phyloP scores from a whole-genome alignment of 2,329 filamentous ascomycete species.

The Orbilia oligospora region DNA sequence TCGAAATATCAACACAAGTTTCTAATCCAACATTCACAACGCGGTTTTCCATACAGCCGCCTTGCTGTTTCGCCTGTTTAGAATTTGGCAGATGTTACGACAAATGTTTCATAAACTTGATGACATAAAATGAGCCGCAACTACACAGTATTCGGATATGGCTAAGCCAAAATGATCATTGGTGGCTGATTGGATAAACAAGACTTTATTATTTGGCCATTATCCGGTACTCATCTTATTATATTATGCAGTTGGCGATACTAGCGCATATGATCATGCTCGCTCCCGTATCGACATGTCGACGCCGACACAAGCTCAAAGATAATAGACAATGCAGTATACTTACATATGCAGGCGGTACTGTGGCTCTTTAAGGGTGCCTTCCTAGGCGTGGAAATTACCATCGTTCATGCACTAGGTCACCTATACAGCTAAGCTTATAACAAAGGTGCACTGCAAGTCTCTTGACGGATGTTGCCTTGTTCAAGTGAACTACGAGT shows the following conservation, averaged over 20 bases:
- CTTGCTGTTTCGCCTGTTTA: neutral
- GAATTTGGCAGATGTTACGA: constrained; percentile 9
- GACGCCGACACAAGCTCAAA: neutral
- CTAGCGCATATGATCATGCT: neutral
- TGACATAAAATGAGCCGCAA: constrained; percentile 1
- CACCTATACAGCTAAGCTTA: neutral
- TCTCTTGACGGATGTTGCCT: neutral
- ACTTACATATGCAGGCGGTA: too few relatives aligned
- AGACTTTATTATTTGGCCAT: neutral
- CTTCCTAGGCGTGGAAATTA: neutral
- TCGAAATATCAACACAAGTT: constrained; percentile 37
- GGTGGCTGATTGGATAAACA: neutral
- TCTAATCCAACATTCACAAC: constrained; percentile 53
- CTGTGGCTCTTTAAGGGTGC: neutral
- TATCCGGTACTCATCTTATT: neutral
- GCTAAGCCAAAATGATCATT: neutral
- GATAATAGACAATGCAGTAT: neutral
- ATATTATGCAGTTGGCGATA: neutral
- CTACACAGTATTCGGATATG: neutral
- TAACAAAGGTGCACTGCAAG: neutral
- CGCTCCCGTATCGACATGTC: neutral
- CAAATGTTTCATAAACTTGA: constrained; percentile 25
- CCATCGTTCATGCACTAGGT: neutral
- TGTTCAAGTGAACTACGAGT: neutral
- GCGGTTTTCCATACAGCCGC: constrained; percentile 31